Base-by-base conservation (phyloP, 306 rosid genomes). In the Canavalia ensiformis region DNA sequence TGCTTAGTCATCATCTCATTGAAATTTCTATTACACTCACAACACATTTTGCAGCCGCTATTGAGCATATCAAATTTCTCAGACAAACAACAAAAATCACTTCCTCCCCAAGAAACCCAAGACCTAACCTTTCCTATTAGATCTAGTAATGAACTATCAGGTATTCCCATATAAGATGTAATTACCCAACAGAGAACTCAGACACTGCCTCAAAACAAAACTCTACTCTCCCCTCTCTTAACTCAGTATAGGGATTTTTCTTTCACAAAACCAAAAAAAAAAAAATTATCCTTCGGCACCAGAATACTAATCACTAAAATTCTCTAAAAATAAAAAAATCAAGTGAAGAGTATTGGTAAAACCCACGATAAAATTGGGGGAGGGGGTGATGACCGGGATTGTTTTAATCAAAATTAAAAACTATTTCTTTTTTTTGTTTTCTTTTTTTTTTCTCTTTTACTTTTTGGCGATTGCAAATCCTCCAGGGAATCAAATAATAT, bases 141-240 rank as follows among this genome's bases (percentile, higher is more conserved):
- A 93, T 91, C 91, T 88, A 79, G 33, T 75, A 89, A 70, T 25
- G 97, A 89, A 66, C 88, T 88, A 85, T 93, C 97, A 90, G 98
- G 97, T 89, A 93, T 87, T 91, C 99, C 96, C 99, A 95, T 91
- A 95, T 87, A 95, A 82, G 88, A 89, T 62, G 77, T 6, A 46
- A 87, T 41, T 60, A 78, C 81, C 77, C 80, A 82, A 83, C 74
- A 75, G 68, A 80, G 83, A 87, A 87, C 77, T 56, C 59, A 72
- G 60, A 86, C 77, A 77, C 81, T 68, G 78, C 90, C 63, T 78
- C 77, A 60, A 81, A 78, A 30, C 18, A 60, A 70, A 80, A 66
- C 63, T 83, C 81, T 45, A 68, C 60, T 56, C 72, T 41, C 58
- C 55, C 82, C 84, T 86, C 81, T 51, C 58, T 88, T 76, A 87